Evolutionary conservation across 2,329 filamentous ascomycete species (phyloP).

Genomic region (Leptosphaerulina australis): DNA sequence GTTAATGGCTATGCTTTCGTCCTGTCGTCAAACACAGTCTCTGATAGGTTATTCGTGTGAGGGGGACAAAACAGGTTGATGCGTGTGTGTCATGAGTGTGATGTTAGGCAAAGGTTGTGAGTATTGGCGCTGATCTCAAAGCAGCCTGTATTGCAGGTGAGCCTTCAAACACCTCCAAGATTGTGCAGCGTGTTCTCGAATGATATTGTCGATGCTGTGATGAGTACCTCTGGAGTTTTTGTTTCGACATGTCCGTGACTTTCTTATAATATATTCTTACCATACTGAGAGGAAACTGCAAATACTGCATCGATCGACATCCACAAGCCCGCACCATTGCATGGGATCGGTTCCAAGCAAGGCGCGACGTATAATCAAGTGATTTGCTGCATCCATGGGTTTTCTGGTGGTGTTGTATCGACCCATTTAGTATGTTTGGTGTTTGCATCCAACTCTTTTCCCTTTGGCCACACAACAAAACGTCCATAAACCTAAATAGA

Average conservation of each 20-base stretch:
- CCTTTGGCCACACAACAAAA: too few relatives aligned
- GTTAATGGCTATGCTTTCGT: background rate
- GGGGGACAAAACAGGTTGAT: background rate
- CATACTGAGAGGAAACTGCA: too few relatives aligned
- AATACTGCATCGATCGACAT: background rate
- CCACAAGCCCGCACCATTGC: background rate
- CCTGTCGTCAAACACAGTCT: background rate
- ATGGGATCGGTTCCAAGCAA: background rate
- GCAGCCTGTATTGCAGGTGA: background rate
- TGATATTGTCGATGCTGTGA: background rate
- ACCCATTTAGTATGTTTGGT: background rate
- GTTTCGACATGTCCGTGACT: too few relatives aligned
- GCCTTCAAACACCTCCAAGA: background rate
- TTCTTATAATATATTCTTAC: too few relatives aligned
- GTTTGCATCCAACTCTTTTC: conserved; percentile 2
- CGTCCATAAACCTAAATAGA: too few relatives aligned
- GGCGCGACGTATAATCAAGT: background rate
- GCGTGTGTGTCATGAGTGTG: background rate
- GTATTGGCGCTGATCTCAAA: background rate
- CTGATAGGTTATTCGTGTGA: background rate
- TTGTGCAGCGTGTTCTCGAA: background rate
- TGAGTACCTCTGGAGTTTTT: too few relatives aligned
- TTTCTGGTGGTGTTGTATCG: background rate
- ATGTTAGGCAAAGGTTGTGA: background rate
- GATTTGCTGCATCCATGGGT: background rate